phyloP scores from a whole-genome alignment of 768 basidiomycete species.

The Gautieria morchelliformis region DNA sequence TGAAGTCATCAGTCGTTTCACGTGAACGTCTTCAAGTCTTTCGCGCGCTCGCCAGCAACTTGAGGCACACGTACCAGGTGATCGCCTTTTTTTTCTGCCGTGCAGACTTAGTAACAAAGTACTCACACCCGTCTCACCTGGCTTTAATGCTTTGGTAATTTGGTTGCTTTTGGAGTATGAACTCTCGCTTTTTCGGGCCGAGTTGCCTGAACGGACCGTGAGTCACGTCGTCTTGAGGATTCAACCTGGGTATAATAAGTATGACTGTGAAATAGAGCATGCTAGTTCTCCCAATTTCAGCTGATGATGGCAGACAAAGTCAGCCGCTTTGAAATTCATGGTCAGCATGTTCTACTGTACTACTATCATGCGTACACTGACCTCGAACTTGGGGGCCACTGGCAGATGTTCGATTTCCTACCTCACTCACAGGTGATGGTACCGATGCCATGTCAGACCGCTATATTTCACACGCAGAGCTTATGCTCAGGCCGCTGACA shows the following conservation, averaged over 20 bases:
- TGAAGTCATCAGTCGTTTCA: too few species aligned
- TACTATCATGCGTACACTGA: background rate
- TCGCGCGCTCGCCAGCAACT: too few species aligned
- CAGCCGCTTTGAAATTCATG: slow-evolving; percentile 48
- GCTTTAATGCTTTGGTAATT: too few species aligned
- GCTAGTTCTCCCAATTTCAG: background rate
- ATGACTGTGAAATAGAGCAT: background rate
- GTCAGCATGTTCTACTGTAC: slow-evolving; percentile 22
- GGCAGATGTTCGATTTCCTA: slow-evolving; percentile 85
- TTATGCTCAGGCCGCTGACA: background rate
- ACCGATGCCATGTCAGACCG: slow-evolving; percentile 79
- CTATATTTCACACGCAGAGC: background rate
- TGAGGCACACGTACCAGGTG: too few species aligned
- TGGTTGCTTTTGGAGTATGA: background rate
- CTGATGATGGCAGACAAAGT: slow-evolving; percentile 32
- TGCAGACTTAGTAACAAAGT: too few species aligned
- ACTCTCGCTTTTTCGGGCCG: background rate
- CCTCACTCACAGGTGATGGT: slow-evolving; percentile 86
- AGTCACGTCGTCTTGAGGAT: background rate
- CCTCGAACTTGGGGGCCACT: background rate
- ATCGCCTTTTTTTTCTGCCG: too few species aligned
- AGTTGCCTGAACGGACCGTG: background rate
- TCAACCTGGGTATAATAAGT: too few species aligned
- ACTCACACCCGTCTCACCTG: too few species aligned
- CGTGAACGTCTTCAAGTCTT: too few species aligned